These are phyloP conservation scores for Puccinia brachypodii DNA, from an alignment of 1,284 basidiomycete species.

Conservation along the genomic window DNA sequence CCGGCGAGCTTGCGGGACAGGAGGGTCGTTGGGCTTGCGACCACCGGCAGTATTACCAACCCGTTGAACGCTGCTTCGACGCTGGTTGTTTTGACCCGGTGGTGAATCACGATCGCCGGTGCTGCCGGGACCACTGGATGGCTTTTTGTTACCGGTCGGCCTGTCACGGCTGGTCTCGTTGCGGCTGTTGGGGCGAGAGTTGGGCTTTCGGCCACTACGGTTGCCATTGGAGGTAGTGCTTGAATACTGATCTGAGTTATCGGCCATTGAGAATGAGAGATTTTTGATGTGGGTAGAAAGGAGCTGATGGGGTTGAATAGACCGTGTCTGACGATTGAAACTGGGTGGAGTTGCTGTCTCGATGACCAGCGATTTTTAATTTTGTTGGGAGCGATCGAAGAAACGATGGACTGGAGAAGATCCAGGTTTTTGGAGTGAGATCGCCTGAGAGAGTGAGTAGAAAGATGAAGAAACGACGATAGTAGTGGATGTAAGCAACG, in stretches of 20 bases:
- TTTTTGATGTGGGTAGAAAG: neutral
- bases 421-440: constrained; percentile 19
- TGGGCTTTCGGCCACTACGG: constrained; percentile 29
- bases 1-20: constrained; percentile 10
- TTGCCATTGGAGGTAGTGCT: constrained; percentile 15
- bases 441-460: constrained; percentile 8
- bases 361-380: constrained; percentile 30
- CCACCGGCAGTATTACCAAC: constrained; percentile 3
- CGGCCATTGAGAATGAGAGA: neutral
- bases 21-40: constrained; percentile 5
- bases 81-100: neutral
- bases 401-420: constrained; percentile 38
- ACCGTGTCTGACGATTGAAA: constrained; percentile 1
- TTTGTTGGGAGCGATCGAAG: constrained; percentile 30
- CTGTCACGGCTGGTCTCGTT: constrained; percentile 32
- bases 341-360: neutral
- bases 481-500: constrained; percentile 18
- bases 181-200: constrained; percentile 46
- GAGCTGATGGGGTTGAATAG: neutral
- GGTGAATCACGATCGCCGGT: constrained; percentile 29
- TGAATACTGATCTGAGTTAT: constrained; percentile 23
- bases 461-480: constrained; percentile 12
- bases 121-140: constrained; percentile 44
- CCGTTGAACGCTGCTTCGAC: constrained; percentile 33
- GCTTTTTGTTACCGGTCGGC: constrained; percentile 17